Percentiles rank a stretch among this genome's conserved stretches.
These are phyloP conservation scores for Corchorus capsularis DNA, from an alignment of 345 rosid genomes.

Conservation along the genomic window DNA sequence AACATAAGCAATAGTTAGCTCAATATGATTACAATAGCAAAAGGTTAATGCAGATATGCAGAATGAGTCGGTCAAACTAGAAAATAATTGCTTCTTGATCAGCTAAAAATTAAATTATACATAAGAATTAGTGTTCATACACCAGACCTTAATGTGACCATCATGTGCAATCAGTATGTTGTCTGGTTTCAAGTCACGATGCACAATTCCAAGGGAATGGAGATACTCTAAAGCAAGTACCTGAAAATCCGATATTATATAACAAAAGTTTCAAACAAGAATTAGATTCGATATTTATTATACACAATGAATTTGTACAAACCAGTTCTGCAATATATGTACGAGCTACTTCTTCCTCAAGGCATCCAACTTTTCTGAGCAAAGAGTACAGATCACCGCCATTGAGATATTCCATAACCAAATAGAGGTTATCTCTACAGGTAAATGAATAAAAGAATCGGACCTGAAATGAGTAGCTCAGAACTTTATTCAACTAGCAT, in stretches of 20 bases:
- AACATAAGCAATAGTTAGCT: constrained; percentile 36
- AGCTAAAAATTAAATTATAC: neutral
- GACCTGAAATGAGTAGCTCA: constrained; percentile 55
- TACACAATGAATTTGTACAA: constrained; percentile 28
- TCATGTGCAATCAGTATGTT: constrained; percentile 79
- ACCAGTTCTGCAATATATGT: constrained; percentile 86
- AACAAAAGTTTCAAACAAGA: constrained; percentile 14
- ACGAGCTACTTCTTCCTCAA: constrained; percentile 76
- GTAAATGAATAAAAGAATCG: constrained; percentile 83
- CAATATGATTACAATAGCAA: constrained; percentile 15
- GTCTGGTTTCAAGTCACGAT: constrained; percentile 88
- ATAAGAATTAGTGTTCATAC: constrained; percentile 6
- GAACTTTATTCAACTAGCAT: constrained; percentile 14
- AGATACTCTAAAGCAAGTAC: constrained; percentile 91
- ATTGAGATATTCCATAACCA: constrained; percentile 92
- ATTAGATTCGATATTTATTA: constrained; percentile 11
- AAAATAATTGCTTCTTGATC: neutral
- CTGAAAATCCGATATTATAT: constrained; percentile 39
- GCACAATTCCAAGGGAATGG: constrained; percentile 76
- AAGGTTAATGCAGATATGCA: constrained; percentile 10
- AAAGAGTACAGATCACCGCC: constrained; percentile 84
- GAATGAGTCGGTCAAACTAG: neutral
- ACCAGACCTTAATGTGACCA: constrained; percentile 84
- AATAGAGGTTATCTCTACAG: constrained; percentile 82
- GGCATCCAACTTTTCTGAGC: constrained; percentile 80